Evolutionary conservation across 2,329 filamentous ascomycete species (phyloP).

Genomic region (Fusarium devonianum): DNA sequence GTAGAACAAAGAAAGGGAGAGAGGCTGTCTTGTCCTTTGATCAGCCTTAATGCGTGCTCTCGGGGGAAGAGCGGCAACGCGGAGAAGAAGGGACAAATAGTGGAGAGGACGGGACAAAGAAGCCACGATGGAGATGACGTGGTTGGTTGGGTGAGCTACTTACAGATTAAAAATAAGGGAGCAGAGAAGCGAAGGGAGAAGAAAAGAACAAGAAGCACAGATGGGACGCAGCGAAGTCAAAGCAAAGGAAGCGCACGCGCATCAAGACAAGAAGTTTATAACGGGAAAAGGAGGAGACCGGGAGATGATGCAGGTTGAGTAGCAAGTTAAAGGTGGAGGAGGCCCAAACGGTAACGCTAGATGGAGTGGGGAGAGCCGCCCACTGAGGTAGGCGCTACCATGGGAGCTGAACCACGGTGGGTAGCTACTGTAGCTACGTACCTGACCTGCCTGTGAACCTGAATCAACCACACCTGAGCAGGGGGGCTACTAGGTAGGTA

Average conservation of each 20-base stretch:
- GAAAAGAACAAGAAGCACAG: constrained; percentile 25
- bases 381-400: neutral
- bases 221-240: constrained; percentile 31
- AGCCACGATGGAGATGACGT: constrained; percentile 3
- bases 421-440: no score
- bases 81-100: constrained; percentile 32
- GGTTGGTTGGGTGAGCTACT: constrained; percentile 13
- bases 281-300: constrained; percentile 35
- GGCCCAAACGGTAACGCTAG: constrained; percentile 25
- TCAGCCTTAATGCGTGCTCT: constrained; percentile 30
- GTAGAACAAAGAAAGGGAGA: constrained; percentile 29
- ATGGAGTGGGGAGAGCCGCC: constrained; percentile 18
- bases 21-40: constrained; percentile 29
- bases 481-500: no score
- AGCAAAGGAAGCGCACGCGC: constrained; percentile 35
- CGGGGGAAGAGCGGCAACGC: constrained; percentile 17
- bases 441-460: neutral
- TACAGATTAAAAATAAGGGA: constrained; percentile 32
- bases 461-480: neutral
- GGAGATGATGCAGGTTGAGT: constrained; percentile 30
- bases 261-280: constrained; percentile 32
- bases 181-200: constrained; percentile 2
- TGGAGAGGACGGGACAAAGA: constrained; percentile 34
- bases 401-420: no score
- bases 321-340: constrained; percentile 7